Conservation (phyloP, 257 asterid genomes). For the Solanum habrochaites region DNA sequence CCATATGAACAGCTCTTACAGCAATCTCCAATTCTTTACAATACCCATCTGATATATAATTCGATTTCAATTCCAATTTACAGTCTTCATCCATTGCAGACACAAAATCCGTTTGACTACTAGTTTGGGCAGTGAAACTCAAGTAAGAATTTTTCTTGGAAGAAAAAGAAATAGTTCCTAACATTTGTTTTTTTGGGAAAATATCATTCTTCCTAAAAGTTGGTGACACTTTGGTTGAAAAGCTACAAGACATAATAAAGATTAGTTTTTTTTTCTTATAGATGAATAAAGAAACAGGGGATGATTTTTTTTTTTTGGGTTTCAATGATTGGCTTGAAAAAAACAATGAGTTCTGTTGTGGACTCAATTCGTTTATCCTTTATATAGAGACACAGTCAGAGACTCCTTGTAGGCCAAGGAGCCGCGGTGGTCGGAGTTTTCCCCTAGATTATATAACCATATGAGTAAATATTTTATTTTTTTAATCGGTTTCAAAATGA, state of each 20-base stretch:
- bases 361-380: neutral
- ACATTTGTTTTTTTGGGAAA: neutral
- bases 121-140: neutral
- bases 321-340: neutral
- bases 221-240: constrained; percentile 16
- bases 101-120: constrained; percentile 1
- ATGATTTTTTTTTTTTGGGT: neutral
- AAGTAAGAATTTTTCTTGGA: neutral
- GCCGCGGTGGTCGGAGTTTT: neutral
- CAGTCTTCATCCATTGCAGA: constrained; percentile 17
- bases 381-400: neutral
- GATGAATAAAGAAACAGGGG: neutral
- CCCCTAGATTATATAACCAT: no score
- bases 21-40: constrained; percentile 51
- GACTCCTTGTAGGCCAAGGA: no score
- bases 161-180: neutral
- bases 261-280: neutral
- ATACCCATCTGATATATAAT: constrained; percentile 11
- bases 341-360: neutral
- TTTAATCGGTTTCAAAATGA: fast-evolving
- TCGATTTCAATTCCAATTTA: constrained; percentile 9
- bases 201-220: neutral
- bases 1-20: constrained; percentile 81
- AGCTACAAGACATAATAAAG: neutral
- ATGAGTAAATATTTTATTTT: no score